Evolutionary conservation across 2,329 filamentous ascomycete species (phyloP), one percentile per base, ranked within the genome.

Genomic region (Hymenotorrendiella dingleyae): DNA sequence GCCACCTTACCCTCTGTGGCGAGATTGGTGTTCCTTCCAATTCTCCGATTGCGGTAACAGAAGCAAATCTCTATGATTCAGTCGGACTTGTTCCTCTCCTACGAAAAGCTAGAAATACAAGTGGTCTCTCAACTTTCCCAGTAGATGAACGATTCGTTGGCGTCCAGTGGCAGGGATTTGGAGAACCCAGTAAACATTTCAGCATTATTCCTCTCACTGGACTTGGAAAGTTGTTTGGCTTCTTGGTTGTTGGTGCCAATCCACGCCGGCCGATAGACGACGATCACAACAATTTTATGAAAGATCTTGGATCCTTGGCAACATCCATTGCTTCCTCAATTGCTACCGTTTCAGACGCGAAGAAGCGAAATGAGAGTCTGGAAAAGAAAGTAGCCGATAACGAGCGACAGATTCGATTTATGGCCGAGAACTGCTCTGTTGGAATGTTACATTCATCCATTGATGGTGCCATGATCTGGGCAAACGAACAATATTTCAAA

Each of bases 351-450:
- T 54, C 54, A 12, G 55, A 54, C 19, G 50, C 48, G 17, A 49
- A 49, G 36, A 47, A 47, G 11, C 46, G 52, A 6, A 39, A 39
- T 24, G 45, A 49, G 17, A 27, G 28, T 4, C 47, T 58, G 8
- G 32, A 56, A 36, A 54, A 43, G 30, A 20, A 53, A 21, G 32
- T 58, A 16, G 49, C 40, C 2, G 51, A 53, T 23, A 48, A 36
- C 8, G 43, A 46, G 24, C 51, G 43, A 26, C 47, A 55, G 32
- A 54, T 55, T 26, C 36, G 47, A 14, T 58, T 57, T 29, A 57
- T 60, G 54, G 57, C 57, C 14, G 48, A 59, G 24, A 48, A 60
- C 36, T 54, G 54, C 8, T 52, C 55, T 19, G 50, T 59, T 35
- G 56, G 56, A 10, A 57, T 59, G 54, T 40, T 50, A 11, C 55